A percentile compares a stretch with the other conserved stretches of the same genome.
Conservation (phyloP, 2,329 filamentous ascomycete species). For the Arthrobotrys sphaeroides region DNA sequence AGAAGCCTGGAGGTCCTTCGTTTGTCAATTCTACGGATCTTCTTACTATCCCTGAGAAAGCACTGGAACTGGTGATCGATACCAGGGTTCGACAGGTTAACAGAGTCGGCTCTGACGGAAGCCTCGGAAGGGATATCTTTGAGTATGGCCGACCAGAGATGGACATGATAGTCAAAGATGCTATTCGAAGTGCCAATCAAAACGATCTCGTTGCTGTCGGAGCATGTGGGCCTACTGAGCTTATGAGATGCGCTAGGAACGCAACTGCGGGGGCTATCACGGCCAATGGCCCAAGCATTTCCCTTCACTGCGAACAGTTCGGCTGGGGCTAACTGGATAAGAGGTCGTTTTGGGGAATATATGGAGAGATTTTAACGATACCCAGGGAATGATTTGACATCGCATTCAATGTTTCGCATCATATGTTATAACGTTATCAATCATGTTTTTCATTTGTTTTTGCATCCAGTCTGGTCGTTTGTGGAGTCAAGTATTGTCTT, state of each 20-base stretch:
- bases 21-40: slow-evolving; percentile 1
- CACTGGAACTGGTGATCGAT: slow-evolving; percentile 46
- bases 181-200: slow-evolving; percentile 49
- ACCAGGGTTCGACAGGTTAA: slow-evolving; percentile 52
- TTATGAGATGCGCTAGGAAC: slow-evolving; percentile 64
- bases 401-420: background rate
- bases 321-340: slow-evolving; percentile 61
- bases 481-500: slow-evolving; percentile 8
- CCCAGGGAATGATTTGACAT: background rate
- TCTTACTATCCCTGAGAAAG: slow-evolving; percentile 33
- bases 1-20: slow-evolving; percentile 31
- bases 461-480: slow-evolving; percentile 18
- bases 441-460: background rate
- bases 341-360: background rate
- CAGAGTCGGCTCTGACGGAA: slow-evolving; percentile 33
- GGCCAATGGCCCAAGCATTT: slow-evolving; percentile 64
- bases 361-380: background rate
- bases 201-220: slow-evolving; percentile 60
- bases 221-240: slow-evolving; percentile 64
- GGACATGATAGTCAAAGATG: slow-evolving; percentile 50
- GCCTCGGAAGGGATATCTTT: slow-evolving; percentile 27
- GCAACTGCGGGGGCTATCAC: slow-evolving; percentile 64
- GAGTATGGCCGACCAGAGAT: slow-evolving; percentile 55
- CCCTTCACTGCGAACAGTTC: slow-evolving; percentile 67
- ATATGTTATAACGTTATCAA: no score